Percentiles rank a stretch among this genome's conserved stretches.
These are phyloP conservation scores for Musa itinerans DNA, from an alignment of 176 grass and related monocot genomes.

Conservation along the genomic window DNA sequence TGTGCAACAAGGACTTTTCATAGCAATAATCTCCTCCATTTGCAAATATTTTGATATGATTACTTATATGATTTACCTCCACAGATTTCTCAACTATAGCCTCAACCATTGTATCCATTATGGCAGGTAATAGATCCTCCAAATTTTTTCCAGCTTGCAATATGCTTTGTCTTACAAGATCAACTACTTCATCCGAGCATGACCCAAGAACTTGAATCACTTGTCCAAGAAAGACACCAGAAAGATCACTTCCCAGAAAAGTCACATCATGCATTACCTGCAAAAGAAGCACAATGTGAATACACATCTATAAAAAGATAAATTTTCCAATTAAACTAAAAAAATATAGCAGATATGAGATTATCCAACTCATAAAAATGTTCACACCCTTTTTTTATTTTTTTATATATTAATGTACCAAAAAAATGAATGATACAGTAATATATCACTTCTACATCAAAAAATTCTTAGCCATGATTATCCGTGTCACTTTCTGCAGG, in stretches of 20 bases:
- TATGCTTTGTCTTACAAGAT: slow-evolving; percentile 82
- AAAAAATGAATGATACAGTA: too few species aligned
- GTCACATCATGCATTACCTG: slow-evolving; percentile 86
- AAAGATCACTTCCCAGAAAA: slow-evolving; percentile 52
- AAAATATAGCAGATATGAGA: not conserved
- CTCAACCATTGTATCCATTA: slow-evolving; percentile 82
- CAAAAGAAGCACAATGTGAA: slow-evolving; percentile 14
- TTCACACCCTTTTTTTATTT: not conserved
- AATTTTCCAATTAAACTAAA: not conserved
- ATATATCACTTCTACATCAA: too few species aligned
- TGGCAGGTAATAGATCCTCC: slow-evolving; percentile 50
- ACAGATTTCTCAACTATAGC: slow-evolving; percentile 82
- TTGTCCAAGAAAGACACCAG: slow-evolving; percentile 45
- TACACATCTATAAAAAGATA: slow-evolving; percentile 1
- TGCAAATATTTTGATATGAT: not conserved
- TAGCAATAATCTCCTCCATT: not conserved
- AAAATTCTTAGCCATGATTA: too few species aligned
- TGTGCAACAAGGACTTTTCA: not conserved
- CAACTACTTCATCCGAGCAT: slow-evolving; percentile 58
- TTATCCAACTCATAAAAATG: not conserved
- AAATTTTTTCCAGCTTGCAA: slow-evolving; percentile 60
- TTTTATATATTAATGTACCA: too few species aligned
- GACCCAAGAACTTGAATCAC: slow-evolving; percentile 53
- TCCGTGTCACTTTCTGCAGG: too few species aligned
- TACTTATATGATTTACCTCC: slow-evolving; percentile 43